Percentiles rank a stretch among this genome's conserved stretches.
Evolutionary conservation across 2,329 filamentous ascomycete genomes (phyloP).

Genomic region (Diaporthe vexans): DNA sequence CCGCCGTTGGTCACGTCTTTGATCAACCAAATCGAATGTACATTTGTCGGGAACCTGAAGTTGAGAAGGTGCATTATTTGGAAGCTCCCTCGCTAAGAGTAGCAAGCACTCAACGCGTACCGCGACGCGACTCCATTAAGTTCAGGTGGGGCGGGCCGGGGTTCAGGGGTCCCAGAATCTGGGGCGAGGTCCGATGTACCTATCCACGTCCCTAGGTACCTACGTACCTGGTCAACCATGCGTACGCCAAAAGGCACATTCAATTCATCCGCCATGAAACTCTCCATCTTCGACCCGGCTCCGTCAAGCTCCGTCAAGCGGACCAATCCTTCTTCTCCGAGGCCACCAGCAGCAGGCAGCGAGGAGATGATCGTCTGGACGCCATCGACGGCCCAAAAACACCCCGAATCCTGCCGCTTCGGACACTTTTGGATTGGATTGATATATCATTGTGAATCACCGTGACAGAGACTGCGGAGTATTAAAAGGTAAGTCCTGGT

Average conservation of each 20-base stretch:
- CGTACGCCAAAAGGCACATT: not conserved
- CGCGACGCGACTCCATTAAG: conserved; percentile 36
- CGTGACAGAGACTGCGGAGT: not conserved
- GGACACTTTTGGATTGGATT: conserved; percentile 10
- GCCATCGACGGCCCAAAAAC: conserved; percentile 24
- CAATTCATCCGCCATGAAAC: not conserved
- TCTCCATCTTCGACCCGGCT: not conserved
- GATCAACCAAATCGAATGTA: not conserved
- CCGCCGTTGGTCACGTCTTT: conserved; percentile 1
- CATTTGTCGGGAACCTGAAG: not conserved
- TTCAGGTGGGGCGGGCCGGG: conserved; percentile 18
- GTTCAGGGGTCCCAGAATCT: conserved; percentile 7
- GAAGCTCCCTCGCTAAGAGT: not conserved
- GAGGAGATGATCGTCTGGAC: not conserved
- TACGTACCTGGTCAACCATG: not conserved
- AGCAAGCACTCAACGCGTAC: conserved; percentile 25
- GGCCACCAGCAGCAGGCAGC: not conserved
- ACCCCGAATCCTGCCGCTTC: not conserved
- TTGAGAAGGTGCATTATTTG: not conserved
- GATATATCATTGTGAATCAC: not conserved
- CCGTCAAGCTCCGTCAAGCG: not conserved
- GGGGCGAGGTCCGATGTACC: not conserved
- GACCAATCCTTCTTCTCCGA: not conserved
- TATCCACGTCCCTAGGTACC: not conserved
- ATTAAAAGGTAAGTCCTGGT: not conserved